These are phyloP conservation scores for Tolypocladium ovalisporum DNA, from an alignment of 2,329 filamentous ascomycete species.

Conservation along the genomic window DNA sequence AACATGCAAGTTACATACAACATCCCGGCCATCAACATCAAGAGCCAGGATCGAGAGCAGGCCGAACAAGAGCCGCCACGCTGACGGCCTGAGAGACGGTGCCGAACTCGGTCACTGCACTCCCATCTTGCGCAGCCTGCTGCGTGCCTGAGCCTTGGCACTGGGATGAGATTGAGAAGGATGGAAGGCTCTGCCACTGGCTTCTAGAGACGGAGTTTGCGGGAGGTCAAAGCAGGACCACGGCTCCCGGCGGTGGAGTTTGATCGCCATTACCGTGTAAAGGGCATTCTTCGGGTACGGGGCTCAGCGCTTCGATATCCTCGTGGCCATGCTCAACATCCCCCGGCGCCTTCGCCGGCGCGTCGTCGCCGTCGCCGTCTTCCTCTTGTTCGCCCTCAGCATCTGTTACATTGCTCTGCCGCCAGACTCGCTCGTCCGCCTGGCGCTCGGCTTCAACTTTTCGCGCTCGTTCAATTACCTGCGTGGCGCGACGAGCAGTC, in stretches of 20 bases:
- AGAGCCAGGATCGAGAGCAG: not conserved
- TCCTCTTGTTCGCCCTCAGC: slow-evolving; percentile 13
- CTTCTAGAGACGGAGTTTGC: not conserved
- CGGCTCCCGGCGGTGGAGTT: not conserved
- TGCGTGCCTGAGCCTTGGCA: not conserved
- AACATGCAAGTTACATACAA: no score
- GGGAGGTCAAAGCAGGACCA: not conserved
- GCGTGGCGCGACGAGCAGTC: slow-evolving; percentile 13
- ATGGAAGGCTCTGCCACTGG: not conserved
- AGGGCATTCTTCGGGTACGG: not conserved
- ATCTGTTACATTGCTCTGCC: slow-evolving; percentile 19
- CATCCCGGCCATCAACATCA: not conserved
- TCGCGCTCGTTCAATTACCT: slow-evolving; percentile 20
- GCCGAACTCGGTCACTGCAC: not conserved
- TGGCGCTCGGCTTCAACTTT: slow-evolving; percentile 22
- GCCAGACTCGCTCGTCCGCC: slow-evolving; percentile 19
- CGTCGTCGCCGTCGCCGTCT: slow-evolving; percentile 10
- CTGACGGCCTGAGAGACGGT: not conserved
- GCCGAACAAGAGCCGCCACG: not conserved
- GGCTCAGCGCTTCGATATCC: not conserved
- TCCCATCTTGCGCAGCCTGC: not conserved
- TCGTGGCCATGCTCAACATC: slow-evolving; percentile 7
- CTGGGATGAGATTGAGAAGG: not conserved
- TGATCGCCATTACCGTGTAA: not conserved
- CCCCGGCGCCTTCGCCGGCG: slow-evolving; percentile 18